Evolutionary conservation across 345 rosid species (phyloP).

Genomic region (Acer saccharum): DNA sequence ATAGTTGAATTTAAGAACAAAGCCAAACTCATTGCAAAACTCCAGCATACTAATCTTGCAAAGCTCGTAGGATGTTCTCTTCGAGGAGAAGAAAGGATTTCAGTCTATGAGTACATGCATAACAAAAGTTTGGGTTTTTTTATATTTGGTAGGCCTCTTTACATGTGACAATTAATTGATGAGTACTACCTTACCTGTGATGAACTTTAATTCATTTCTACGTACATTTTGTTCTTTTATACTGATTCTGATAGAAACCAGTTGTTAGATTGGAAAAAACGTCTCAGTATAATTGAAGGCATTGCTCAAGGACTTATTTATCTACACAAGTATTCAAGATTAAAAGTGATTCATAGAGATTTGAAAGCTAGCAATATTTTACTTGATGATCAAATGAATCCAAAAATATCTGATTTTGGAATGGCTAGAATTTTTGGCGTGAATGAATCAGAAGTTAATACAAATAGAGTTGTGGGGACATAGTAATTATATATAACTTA

Average conservation of each 20-base stretch:
- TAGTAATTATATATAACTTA: no score
- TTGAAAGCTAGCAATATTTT: conserved; percentile 19
- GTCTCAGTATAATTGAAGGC: conserved; percentile 15
- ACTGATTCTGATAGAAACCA: background rate
- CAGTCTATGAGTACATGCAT: background rate
- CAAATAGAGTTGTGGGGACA: no score
- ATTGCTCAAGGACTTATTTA: conserved; percentile 22
- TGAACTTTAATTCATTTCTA: no score
- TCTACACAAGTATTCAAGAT: background rate
- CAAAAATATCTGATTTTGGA: no score
- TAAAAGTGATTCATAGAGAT: conserved; percentile 1
- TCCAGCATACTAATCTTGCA: conserved; percentile 12
- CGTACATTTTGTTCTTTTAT: no score
- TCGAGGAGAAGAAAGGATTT: background rate
- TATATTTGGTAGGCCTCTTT: no score
- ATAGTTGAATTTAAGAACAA: conserved; percentile 10
- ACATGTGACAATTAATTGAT: background rate
- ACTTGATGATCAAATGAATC: background rate
- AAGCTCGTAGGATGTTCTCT: conserved; percentile 13
- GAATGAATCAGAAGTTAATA: no score
- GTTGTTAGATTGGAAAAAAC: background rate
- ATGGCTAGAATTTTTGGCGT: no score
- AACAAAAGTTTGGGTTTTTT: background rate
- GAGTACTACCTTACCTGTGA: no score
- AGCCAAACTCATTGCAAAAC: conserved; percentile 4